Conservation (phyloP, 1,284 basidiomycete genomes). For the Ganoderma leucocontextum region DNA sequence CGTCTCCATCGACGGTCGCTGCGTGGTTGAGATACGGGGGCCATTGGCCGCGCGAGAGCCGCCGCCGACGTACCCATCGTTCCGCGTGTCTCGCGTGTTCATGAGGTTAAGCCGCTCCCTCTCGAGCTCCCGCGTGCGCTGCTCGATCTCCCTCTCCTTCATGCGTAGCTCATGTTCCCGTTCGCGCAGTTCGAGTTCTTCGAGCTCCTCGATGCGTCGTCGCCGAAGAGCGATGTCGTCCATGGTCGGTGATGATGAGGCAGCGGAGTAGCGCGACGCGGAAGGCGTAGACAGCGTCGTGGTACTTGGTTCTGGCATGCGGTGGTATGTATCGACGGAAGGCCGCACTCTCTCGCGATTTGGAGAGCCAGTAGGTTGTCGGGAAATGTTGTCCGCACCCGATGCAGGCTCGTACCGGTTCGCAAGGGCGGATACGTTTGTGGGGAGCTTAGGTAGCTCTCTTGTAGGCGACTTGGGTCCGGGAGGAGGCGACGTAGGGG, state of each 20-base stretch:
- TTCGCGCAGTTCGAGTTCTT: slow-evolving; percentile 59
- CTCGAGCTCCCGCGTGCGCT: slow-evolving; percentile 54
- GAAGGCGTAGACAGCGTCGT: slow-evolving; percentile 16
- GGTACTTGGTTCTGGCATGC: slow-evolving; percentile 26
- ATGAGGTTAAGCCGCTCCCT: slow-evolving; percentile 35
- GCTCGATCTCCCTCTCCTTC: slow-evolving; percentile 67
- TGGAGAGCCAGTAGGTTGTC: slow-evolving; percentile 41
- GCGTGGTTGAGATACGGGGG: slow-evolving; percentile 23
- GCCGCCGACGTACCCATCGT: slow-evolving; percentile 41
- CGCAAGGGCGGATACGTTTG: slow-evolving; percentile 73
- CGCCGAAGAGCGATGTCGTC: slow-evolving; percentile 48
- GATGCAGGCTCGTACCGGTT: slow-evolving; percentile 57
- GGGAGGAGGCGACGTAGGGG: slow-evolving; percentile 59
- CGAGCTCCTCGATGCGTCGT: slow-evolving; percentile 57
- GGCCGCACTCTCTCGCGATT: slow-evolving; percentile 31
- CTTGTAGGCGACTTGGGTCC: slow-evolving; percentile 52
- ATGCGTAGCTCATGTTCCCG: slow-evolving; percentile 62
- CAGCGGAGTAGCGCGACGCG: slow-evolving; percentile 22
- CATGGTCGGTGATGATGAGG: slow-evolving; percentile 12
- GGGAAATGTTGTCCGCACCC: slow-evolving; percentile 11
- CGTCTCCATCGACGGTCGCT: slow-evolving; percentile 31
- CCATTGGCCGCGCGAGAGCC: slow-evolving; percentile 26
- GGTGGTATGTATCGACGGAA: slow-evolving; percentile 30
- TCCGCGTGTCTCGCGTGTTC: slow-evolving; percentile 31
- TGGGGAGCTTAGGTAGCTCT: slow-evolving; percentile 66